Evolutionary conservation across 2,329 filamentous ascomycete species (phyloP).

Genomic region (Hypocrella siamensis): DNA sequence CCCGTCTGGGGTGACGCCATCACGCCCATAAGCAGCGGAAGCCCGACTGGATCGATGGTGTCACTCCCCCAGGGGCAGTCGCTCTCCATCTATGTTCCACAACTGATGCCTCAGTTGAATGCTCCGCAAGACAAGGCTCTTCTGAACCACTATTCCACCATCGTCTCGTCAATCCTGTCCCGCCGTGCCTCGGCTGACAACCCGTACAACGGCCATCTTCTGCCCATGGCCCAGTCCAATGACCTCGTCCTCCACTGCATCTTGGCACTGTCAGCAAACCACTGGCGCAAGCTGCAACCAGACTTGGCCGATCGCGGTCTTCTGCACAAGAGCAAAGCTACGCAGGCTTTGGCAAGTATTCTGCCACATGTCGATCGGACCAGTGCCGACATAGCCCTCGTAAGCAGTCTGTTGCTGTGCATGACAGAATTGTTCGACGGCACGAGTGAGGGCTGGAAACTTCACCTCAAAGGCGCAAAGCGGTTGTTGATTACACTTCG

Average conservation of each 20-base stretch:
- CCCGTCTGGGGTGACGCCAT: slow-evolving; percentile 10
- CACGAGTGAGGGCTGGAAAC: slow-evolving; percentile 23
- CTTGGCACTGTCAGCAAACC: slow-evolving; percentile 16
- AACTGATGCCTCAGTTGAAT: slow-evolving; percentile 13
- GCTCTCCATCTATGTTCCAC: slow-evolving; percentile 14
- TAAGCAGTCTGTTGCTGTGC: slow-evolving; percentile 22
- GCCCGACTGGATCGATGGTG: slow-evolving; percentile 9
- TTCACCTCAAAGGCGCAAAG: slow-evolving; percentile 25
- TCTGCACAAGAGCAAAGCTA: slow-evolving; percentile 16
- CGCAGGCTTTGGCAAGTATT: slow-evolving; percentile 14
- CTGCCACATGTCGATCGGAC: slow-evolving; percentile 17
- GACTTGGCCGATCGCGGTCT: slow-evolving; percentile 13
- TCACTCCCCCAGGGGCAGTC: slow-evolving; percentile 5
- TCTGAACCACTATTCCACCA: slow-evolving; percentile 18
- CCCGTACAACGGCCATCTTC: slow-evolving; percentile 15
- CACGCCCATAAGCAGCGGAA: slow-evolving; percentile 11
- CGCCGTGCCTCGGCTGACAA: slow-evolving; percentile 12
- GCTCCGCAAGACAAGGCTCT: slow-evolving; percentile 15
- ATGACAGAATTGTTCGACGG: slow-evolving; percentile 27
- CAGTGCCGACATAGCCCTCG: slow-evolving; percentile 19
- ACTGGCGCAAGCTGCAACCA: slow-evolving; percentile 18
- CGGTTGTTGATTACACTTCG: slow-evolving; percentile 17
- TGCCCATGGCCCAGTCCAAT: slow-evolving; percentile 17
- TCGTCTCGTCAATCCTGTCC: slow-evolving; percentile 17
- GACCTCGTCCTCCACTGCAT: slow-evolving; percentile 17